phyloP scores from a whole-genome alignment of 163 green algal species.

The Volvox carteri region DNA sequence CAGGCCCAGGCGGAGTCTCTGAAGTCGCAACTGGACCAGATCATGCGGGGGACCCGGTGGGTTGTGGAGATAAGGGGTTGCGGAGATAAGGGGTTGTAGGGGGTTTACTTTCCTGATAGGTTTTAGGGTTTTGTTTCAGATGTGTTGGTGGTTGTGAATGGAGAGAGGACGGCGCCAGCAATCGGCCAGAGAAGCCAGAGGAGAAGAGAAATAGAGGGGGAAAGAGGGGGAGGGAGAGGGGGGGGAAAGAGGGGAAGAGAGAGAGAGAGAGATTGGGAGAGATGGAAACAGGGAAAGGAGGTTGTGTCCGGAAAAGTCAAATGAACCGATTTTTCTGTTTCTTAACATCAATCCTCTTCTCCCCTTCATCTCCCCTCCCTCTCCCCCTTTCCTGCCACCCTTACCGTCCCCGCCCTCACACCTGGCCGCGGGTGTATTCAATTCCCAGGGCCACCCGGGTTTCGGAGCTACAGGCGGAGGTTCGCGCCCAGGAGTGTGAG shows the following conservation, averaged over 20 bases:
- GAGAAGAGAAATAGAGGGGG: not conserved
- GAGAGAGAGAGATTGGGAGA: not conserved
- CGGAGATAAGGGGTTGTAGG: too few relatives aligned
- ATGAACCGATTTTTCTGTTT: not conserved
- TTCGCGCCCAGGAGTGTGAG: slow-evolving; percentile 18
- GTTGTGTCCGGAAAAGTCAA: not conserved
- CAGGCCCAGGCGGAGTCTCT: slow-evolving; percentile 22
- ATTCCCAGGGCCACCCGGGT: slow-evolving; percentile 40
- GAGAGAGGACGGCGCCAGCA: too few relatives aligned
- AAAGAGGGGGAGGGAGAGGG: not conserved
- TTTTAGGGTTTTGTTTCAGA: too few relatives aligned
- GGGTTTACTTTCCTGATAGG: too few relatives aligned
- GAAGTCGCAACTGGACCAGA: slow-evolving; percentile 41
- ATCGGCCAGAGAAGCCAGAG: not conserved
- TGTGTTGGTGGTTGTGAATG: too few relatives aligned
- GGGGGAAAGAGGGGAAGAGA: not conserved
- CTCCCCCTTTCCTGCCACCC: not conserved
- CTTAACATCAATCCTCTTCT: not conserved
- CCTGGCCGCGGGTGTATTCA: too few relatives aligned
- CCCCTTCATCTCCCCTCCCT: not conserved
- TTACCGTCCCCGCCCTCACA: too few relatives aligned
- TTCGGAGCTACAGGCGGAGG: slow-evolving; percentile 50
- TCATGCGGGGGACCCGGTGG: slow-evolving; percentile 33
- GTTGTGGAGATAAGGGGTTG: slow-evolving; percentile 21
- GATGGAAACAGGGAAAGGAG: not conserved